Evolutionary conservation across 805 yeast genomes (phyloP).

Genomic region (Brettanomyces naardenensis): DNA sequence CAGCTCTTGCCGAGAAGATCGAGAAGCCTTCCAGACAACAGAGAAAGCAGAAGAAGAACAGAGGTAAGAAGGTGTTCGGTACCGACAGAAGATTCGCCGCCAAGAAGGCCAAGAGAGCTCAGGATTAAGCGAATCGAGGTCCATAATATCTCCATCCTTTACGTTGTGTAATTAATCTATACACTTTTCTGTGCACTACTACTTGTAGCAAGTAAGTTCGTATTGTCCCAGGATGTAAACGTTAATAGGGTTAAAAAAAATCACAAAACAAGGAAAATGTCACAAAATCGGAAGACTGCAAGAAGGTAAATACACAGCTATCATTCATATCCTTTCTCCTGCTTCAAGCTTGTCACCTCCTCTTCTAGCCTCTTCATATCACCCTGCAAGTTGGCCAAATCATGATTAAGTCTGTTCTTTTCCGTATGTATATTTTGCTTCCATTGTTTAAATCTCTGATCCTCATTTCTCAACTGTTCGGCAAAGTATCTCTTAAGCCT

Average conservation of each 20-base stretch:
- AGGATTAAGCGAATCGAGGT: too few relatives aligned
- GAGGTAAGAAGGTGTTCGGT: constrained; percentile 98
- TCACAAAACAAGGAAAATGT: too few relatives aligned
- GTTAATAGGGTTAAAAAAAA: too few relatives aligned
- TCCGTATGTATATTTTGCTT: constrained; percentile 93
- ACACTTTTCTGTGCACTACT: too few relatives aligned
- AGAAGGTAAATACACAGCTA: too few relatives aligned
- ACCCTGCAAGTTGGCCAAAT: constrained; percentile 80
- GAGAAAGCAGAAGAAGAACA: constrained; percentile 99
- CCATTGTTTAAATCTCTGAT: constrained; percentile 97
- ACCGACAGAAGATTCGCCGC: constrained; percentile 93
- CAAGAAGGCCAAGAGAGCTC: constrained; percentile 83
- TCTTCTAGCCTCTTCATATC: constrained; percentile 70
- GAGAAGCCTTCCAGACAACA: constrained; percentile 99
- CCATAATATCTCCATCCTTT: constrained; percentile 1
- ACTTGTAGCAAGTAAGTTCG: too few relatives aligned
- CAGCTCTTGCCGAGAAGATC: constrained; percentile 93
- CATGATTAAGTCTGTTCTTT: constrained; percentile 88
- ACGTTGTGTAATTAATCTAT: constrained; percentile 4
- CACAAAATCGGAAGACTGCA: too few relatives aligned
- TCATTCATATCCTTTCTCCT: constrained; percentile 38
- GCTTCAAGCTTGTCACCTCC: constrained; percentile 56
- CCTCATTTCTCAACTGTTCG: constrained; percentile 94
- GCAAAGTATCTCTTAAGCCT: constrained; percentile 90
- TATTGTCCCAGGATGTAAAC: too few relatives aligned